Evolutionary conservation across 2,329 filamentous ascomycete species (phyloP).

Genomic region (Xylariaceae sp.): DNA sequence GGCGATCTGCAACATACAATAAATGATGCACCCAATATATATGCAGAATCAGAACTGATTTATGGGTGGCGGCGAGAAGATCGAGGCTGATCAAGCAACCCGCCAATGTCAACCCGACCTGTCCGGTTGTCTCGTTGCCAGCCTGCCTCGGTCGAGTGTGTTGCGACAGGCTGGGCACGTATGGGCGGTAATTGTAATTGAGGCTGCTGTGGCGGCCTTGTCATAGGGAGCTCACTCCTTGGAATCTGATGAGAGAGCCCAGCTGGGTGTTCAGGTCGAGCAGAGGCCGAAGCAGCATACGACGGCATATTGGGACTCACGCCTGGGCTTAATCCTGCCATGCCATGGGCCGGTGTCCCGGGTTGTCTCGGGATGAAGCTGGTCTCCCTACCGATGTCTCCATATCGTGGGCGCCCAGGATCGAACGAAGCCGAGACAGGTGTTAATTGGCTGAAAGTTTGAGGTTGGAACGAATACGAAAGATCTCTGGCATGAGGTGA

Average conservation of each 20-base stretch:
- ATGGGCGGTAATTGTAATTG: slow-evolving; percentile 38
- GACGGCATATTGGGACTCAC: slow-evolving; percentile 38
- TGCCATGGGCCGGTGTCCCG: slow-evolving; percentile 28
- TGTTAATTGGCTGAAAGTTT: slow-evolving; percentile 39
- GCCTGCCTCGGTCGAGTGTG: slow-evolving; percentile 18
- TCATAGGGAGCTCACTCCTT: slow-evolving; percentile 43
- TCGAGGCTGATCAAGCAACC: slow-evolving; percentile 56
- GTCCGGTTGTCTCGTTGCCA: slow-evolving; percentile 47
- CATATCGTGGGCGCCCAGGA: slow-evolving; percentile 36
- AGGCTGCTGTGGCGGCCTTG: slow-evolving; percentile 26
- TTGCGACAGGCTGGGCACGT: slow-evolving; percentile 28
- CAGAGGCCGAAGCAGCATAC: slow-evolving; percentile 43
- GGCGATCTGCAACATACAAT: no score
- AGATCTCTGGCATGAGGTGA: slow-evolving; percentile 41
- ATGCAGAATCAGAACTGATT: no score
- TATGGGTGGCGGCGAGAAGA: slow-evolving; percentile 23
- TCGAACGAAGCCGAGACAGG: slow-evolving; percentile 46
- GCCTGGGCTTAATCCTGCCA: slow-evolving; percentile 29
- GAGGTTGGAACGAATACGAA: slow-evolving; percentile 37
- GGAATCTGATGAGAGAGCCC: slow-evolving; percentile 47
- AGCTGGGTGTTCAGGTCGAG: slow-evolving; percentile 44
- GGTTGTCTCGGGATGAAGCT: slow-evolving; percentile 27
- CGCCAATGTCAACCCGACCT: slow-evolving; percentile 56
- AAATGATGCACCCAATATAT: no score
- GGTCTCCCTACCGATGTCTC: slow-evolving; percentile 27